A percentile compares a stretch with the other conserved stretches of the same genome.
phyloP scores from a whole-genome alignment of 1,284 basidiomycete genomes.

The Pascua guehoae region DNA sequence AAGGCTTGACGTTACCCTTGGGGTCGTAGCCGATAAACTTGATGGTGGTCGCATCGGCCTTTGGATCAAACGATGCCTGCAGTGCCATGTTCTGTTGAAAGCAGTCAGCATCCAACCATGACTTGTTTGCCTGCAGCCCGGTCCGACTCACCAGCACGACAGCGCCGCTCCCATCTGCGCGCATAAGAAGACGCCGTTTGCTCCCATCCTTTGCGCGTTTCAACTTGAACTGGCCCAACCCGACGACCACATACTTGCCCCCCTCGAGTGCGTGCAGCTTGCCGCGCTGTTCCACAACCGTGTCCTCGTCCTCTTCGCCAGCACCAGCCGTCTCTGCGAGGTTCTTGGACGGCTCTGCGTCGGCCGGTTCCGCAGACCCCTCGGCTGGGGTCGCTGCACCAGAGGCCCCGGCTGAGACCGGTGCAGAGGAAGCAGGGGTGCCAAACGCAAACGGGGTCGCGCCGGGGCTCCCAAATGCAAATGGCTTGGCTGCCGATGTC shows the following conservation, averaged over 20 bases:
- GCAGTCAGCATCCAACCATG: neutral
- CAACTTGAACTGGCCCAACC: constrained; percentile 40
- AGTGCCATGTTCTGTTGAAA: constrained; percentile 39
- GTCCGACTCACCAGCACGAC: constrained; percentile 37
- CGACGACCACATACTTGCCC: constrained; percentile 47
- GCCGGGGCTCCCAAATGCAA: constrained; percentile 14
- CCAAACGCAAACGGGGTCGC: constrained; percentile 27
- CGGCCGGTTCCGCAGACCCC: constrained; percentile 5
- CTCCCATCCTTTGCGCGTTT: constrained; percentile 34
- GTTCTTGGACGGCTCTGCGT: constrained; percentile 31
- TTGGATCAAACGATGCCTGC: constrained; percentile 22
- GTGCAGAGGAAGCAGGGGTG: neutral
- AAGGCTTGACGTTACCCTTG: constrained; percentile 57
- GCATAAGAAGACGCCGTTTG: constrained; percentile 43
- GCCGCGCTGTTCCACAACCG: constrained; percentile 58
- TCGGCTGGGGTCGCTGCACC: constrained; percentile 11
- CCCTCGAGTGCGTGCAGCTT: constrained; percentile 61
- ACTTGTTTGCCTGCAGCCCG: neutral
- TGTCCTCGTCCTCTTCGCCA: constrained; percentile 73
- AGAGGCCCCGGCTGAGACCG: constrained; percentile 2
- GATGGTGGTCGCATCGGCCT: constrained; percentile 24
- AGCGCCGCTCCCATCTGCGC: constrained; percentile 40
- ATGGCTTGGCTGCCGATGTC: constrained; percentile 18
- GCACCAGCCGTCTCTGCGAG: constrained; percentile 37
- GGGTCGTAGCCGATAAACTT: constrained; percentile 38